phyloP scores from a whole-genome alignment of 176 grass and related monocot species.

The Zoysia pacifica region DNA sequence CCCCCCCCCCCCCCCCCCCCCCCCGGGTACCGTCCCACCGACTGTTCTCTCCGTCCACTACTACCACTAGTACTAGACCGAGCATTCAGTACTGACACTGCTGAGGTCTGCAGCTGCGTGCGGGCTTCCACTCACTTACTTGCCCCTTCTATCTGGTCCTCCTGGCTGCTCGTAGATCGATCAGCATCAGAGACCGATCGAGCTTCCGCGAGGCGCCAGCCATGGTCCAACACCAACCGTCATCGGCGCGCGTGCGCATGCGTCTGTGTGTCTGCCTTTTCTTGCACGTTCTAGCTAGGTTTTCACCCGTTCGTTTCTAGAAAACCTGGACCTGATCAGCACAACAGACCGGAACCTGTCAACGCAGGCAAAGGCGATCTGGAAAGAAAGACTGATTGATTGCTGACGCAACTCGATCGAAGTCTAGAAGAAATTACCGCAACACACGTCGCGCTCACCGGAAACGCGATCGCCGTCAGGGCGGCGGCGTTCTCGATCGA shows the following conservation, averaged over 20 bases:
- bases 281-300: background rate
- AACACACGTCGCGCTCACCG: background rate
- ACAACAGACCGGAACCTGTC: background rate
- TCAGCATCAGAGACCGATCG: background rate
- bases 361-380: background rate
- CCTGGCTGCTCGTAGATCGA: too few species aligned
- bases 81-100: too few species aligned
- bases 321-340: background rate
- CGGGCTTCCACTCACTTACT: background rate
- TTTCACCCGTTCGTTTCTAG: background rate
- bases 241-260: background rate
- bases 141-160: too few species aligned
- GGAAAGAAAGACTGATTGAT: background rate
- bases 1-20: too few species aligned
- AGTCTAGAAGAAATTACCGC: background rate
- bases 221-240: background rate
- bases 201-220: background rate
- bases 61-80: too few species aligned
- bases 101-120: background rate
- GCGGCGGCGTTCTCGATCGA: background rate
- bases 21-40: too few species aligned
- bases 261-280: background rate
- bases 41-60: too few species aligned
- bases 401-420: background rate
- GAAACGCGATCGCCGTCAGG: background rate